These are phyloP conservation scores for Antrodiella citrinella DNA, from an alignment of 768 basidiomycete species.

Conservation along the genomic window DNA sequence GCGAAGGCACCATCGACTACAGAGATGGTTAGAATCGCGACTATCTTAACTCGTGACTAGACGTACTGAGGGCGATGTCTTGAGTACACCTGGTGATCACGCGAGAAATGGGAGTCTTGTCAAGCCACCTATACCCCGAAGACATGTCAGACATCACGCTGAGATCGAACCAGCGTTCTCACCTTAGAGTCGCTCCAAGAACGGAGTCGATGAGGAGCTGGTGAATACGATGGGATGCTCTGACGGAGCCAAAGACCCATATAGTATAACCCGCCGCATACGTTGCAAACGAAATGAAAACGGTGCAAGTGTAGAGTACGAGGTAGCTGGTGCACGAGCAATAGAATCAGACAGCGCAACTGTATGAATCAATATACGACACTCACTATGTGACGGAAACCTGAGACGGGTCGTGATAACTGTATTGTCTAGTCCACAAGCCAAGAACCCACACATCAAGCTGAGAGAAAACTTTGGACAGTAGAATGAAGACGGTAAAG, in stretches of 20 bases:
- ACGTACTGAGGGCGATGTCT: slow-evolving; percentile 39
- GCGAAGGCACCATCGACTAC: slow-evolving; percentile 31
- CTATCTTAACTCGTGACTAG: background rate
- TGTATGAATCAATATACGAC: too few relatives aligned
- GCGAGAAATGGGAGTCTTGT: slow-evolving; percentile 44
- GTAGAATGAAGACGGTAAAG: slow-evolving; percentile 4
- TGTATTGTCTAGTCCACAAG: slow-evolving; percentile 28
- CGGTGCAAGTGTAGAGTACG: slow-evolving; percentile 15
- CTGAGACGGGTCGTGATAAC: slow-evolving; percentile 17
- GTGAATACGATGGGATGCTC: slow-evolving; percentile 8
- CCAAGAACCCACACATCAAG: slow-evolving; percentile 29
- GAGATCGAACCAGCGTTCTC: too few relatives aligned
- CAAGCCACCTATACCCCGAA: slow-evolving; percentile 36
- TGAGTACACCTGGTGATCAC: slow-evolving; percentile 61
- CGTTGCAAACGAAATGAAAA: slow-evolving; percentile 9
- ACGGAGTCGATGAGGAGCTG: slow-evolving; percentile 5
- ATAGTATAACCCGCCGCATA: background rate
- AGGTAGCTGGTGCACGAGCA: slow-evolving; percentile 20
- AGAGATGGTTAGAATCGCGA: too few relatives aligned
- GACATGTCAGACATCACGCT: too few relatives aligned
- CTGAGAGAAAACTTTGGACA: slow-evolving; percentile 4
- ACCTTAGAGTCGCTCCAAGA: slow-evolving; percentile 5
- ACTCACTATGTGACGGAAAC: slow-evolving; percentile 26
- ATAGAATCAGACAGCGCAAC: too few relatives aligned
- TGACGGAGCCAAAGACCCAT: slow-evolving; percentile 3